Evolutionary conservation across 2,329 filamentous ascomycete species (phyloP), one percentile per base, ranked within the genome.

Genomic region (Epichloe gansuensis): DNA sequence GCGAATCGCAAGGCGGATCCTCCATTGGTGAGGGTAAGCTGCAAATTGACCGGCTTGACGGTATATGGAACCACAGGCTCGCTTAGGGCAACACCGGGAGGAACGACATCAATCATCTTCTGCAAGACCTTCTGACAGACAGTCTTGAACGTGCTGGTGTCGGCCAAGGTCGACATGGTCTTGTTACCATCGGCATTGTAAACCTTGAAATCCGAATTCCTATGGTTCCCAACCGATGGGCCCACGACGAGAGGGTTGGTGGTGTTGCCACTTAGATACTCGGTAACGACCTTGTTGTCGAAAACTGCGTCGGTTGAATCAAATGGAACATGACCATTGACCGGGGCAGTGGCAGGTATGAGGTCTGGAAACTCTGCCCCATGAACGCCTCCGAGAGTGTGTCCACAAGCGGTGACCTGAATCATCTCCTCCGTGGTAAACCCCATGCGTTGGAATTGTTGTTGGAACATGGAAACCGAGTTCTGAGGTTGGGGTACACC

Each of bases 51-150:
- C 3, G 80, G 80, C 67, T 83, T 84, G 58, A 82, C 71, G 15
- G 71, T 71, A 62, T 82, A 83, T 0, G 78, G 76, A 9, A 65
- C 63, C 51, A 82, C 73, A 2, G 74, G 69, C 47, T 74, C 73
- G 0, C 74, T 73, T 3, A 83, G 70, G 0, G 65, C 66, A 3
- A 80, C 74, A 3, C 67, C 68, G 3, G 64, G 60, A 2, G 79
- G 78, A 0, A 82, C 78, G 4, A 74, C 69, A n/a, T 84, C 76
- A 53, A 82, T 78, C 78, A 83, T 76, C 60, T 74, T 76, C 60
- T 78, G 75, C 40, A 82, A 64, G 17, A 82, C 70, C 4, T 62
- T 66, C 56, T 69, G 65, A 62, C 80, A 84, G 17, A 68, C 65
- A 21, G 58, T 68, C 40, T 65, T 65, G 64, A 80, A 82, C 11